Evolutionary conservation across 805 yeast genomes (phyloP).

Genomic region (Kodamaea jinghongensis): DNA sequence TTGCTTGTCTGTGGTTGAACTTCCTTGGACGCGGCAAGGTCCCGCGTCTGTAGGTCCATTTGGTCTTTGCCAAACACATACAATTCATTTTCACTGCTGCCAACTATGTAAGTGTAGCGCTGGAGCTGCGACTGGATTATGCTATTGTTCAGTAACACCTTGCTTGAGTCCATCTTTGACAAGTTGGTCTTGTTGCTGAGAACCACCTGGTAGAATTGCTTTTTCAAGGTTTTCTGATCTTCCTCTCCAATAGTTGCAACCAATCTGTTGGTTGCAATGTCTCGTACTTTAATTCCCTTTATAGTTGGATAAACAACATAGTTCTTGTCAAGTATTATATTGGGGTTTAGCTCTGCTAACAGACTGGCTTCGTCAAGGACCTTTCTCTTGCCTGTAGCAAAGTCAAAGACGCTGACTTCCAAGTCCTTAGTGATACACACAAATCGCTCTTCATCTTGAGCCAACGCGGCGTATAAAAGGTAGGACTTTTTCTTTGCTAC

Average conservation of each 20-base stretch:
- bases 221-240: constrained; percentile 9
- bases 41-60: background rate
- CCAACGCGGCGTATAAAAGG: constrained; percentile 18
- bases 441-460: constrained; percentile 14
- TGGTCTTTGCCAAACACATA: constrained; percentile 2
- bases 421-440: constrained; percentile 13
- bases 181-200: constrained; percentile 14
- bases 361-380: background rate
- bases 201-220: constrained; percentile 10
- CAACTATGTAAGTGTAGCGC: constrained; percentile 6
- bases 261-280: constrained; percentile 9
- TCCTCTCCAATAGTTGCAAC: constrained; percentile 10
- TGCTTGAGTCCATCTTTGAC: constrained; percentile 11
- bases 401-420: constrained; percentile 32
- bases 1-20: background rate
- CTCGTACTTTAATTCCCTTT: constrained; percentile 13
- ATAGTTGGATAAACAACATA: constrained; percentile 10
- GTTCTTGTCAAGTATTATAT: background rate
- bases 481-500: constrained; percentile 28
- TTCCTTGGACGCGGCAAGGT: constrained; percentile 1
- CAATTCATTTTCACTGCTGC: background rate
- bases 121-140: constrained; percentile 15
- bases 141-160: constrained; percentile 18
- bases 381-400: constrained; percentile 28
- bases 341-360: background rate